These are phyloP conservation scores for Mycena pura DNA, from an alignment of 768 basidiomycete species.

Conservation along the genomic window DNA sequence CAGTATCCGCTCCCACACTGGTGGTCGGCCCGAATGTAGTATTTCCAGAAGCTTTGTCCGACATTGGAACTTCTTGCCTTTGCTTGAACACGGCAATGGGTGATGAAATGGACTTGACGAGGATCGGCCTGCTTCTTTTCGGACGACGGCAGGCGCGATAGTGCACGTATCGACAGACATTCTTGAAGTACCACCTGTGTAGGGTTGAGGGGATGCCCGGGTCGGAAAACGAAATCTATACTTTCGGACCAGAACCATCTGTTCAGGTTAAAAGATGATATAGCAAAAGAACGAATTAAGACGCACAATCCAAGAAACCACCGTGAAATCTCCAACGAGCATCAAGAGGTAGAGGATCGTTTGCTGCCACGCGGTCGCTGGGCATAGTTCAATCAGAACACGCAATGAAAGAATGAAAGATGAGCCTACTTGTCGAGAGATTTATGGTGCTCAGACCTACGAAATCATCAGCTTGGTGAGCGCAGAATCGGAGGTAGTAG, in stretches of 20 bases:
- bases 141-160: conserved; percentile 26
- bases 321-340: conserved; percentile 53
- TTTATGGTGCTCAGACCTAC: conserved; percentile 51
- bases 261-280: background rate
- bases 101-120: conserved; percentile 43
- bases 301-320: conserved; percentile 59
- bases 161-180: conserved; percentile 48
- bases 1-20: conserved; percentile 18
- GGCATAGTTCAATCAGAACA: background rate
- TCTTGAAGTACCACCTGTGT: conserved; percentile 50
- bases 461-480: background rate
- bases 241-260: conserved; percentile 70
- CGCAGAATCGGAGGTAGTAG: background rate
- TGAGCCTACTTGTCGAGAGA: conserved; percentile 40
- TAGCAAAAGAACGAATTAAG: background rate
- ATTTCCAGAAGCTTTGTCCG: conserved; percentile 12
- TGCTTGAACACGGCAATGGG: conserved; percentile 32
- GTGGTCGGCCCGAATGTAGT: conserved; percentile 31
- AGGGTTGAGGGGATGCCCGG: background rate
- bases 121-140: conserved; percentile 33
- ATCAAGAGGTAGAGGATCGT: conserved; percentile 61
- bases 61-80: conserved; percentile 17
- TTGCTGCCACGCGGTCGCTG: conserved; percentile 28
- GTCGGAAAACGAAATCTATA: conserved; percentile 29
- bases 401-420: background rate